phyloP scores from a whole-genome alignment of 257 asterid species.

The Cinchona pubescens region DNA sequence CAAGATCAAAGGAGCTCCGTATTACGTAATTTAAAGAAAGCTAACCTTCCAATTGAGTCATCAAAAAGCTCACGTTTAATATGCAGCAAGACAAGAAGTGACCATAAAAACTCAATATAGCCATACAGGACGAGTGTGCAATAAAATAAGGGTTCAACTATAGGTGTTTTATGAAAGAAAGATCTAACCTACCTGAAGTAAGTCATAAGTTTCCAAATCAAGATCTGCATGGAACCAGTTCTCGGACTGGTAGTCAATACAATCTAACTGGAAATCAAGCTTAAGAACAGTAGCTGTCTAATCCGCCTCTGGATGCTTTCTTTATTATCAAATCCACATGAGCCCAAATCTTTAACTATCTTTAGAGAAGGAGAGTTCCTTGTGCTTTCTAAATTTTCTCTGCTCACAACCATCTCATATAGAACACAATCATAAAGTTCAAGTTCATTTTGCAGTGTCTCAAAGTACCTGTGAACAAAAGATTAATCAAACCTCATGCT shows the following conservation, averaged over 20 bases:
- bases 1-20: not conserved
- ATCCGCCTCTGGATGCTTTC: conserved; percentile 92
- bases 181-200: conserved; percentile 65
- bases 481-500: too few species aligned
- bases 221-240: conserved; percentile 99
- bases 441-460: conserved; percentile 65
- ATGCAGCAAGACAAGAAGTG: too few species aligned
- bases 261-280: conserved; percentile 90
- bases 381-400: conserved; percentile 80
- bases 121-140: not conserved
- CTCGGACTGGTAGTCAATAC: conserved; percentile 80
- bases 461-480: conserved; percentile 57
- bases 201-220: conserved; percentile 84
- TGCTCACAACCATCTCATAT: conserved; percentile 95
- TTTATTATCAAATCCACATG: conserved; percentile 65
- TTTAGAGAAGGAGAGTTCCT: conserved; percentile 48
- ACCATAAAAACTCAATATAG: not conserved
- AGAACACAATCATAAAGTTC: conserved; percentile 81
- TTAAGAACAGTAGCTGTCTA: conserved; percentile 77
- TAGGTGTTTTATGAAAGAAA: not conserved
- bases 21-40: not conserved
- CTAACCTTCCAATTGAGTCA: not conserved
- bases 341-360: conserved; percentile 47
- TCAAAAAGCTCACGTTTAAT: too few species aligned
- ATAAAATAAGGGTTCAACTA: not conserved